Evolutionary conservation across 2,329 filamentous ascomycete genomes (phyloP), one percentile per base, ranked within the genome.

Genomic region (Colletotrichum nymphaeae): DNA sequence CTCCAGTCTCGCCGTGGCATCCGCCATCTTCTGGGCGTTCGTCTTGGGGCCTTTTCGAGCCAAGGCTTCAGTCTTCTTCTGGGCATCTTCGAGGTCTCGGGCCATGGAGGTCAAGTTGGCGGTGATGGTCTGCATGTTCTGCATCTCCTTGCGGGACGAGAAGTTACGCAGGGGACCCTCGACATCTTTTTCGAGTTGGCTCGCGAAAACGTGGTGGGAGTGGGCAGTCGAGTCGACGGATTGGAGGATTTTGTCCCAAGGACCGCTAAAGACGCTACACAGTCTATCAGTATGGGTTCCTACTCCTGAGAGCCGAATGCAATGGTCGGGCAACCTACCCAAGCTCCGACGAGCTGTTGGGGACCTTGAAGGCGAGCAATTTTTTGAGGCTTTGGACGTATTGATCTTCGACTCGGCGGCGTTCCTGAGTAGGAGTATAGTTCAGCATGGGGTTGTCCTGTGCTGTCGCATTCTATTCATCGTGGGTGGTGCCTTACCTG

Each of bases 231-330:
- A 88, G 76, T 97, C 94, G 79, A 94, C 92, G 56, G 95, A 93
- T 77, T 90, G 90, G 75, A 97, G 87, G 76, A 99, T 93, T 81
- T 93, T 94, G 81, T 94, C 92, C 97, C 97, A 99, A 80, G 97
- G 94, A 69, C 91, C n/a, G n/a, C n/a, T n/a, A 82, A 99, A 98
- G 77, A 98, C 91, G 75, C 97, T 98, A 82, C 62, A 42, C 6
- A n/a, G 63, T 42, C 4, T 22, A 53, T 73, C 59, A 73, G 72
- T 35, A 63, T 59, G 53, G 53, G 67, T 42, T 49, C 22, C 14
- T 42, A n/a, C 9, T 26, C 19, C 35, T 52, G 26, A 37, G 35
- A 22, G 9, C 8, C 26, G 42, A 37, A 28, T 6, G 5, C n/a
- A 63, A 37, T 59, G 14, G 46, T 19, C 55, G 42, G 49, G 46